Evolutionary conservation across 164 flowering plant genomes (phyloP).

Genomic region (Vitis labrusca): DNA sequence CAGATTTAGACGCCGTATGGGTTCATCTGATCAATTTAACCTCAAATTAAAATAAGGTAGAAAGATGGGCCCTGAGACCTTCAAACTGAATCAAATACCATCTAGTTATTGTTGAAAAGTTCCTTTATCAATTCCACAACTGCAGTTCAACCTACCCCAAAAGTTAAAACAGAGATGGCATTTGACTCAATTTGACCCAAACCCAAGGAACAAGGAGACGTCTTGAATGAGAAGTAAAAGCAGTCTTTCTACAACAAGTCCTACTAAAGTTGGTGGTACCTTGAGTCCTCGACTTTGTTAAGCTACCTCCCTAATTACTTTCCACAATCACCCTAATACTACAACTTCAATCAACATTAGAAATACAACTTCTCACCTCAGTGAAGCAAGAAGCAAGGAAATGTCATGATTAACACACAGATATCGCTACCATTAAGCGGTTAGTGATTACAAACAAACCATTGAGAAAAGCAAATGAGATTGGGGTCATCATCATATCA

Average conservation of each 20-base stretch:
- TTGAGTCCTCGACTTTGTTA: constrained; percentile 9
- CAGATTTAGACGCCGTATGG: too few relatives aligned
- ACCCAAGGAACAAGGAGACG: background rate
- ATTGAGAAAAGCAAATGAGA: constrained; percentile 27
- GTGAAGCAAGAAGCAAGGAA: constrained; percentile 25
- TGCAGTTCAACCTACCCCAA: background rate
- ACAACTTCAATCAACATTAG: constrained; percentile 49
- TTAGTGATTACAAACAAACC: constrained; percentile 51
- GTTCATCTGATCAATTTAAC: too few relatives aligned
- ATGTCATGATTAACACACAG: constrained; percentile 44
- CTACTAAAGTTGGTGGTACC: background rate
- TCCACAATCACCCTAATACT: constrained; percentile 54
- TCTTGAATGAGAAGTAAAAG: background rate
- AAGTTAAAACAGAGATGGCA: background rate
- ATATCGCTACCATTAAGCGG: constrained; percentile 46
- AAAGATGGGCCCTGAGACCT: too few relatives aligned
- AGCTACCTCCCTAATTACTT: constrained; percentile 36
- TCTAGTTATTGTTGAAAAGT: background rate
- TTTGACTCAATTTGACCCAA: background rate
- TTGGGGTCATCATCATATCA: constrained; percentile 30
- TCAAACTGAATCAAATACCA: constrained; percentile 9
- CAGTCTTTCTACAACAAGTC: constrained; percentile 16
- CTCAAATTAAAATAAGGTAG: too few relatives aligned
- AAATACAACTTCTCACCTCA: constrained; percentile 28
- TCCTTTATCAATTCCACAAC: too few relatives aligned